Evolutionary conservation across 129 eudicot species (phyloP), one percentile per base, ranked within the genome.

Genomic region (Calendula officinalis): DNA sequence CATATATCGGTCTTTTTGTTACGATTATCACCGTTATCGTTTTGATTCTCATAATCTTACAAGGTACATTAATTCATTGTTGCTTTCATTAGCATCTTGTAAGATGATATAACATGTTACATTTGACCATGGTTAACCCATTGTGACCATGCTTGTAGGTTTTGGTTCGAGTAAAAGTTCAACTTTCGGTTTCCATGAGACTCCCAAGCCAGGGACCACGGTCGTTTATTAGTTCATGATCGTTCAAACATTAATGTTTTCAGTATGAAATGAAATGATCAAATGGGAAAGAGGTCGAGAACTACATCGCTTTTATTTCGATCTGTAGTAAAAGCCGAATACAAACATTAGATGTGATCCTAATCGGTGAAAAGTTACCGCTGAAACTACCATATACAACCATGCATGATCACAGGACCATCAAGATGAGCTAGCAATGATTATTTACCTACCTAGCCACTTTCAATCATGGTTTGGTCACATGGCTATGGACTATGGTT

Each of bases 11-110:
- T 45, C 11, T 86, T 41, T 68, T 76, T 56, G 83, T 88, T 39
- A 53, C 86, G 95, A 54, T 78, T 36, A 58, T 83, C 51, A 83
- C 95, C 1, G 38, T 81, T 62, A 72, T 89, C 48, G 76, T 83
- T 73, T 71, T 78, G 47, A 62, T 81, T 45, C 60, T 89, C 54
- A 71, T 89, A 56, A 9, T 83, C 34, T 70, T 75, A 39, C 95
- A 85, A 83, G 90, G 96, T 89, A 85, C 66, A 16, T 3, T 6
- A n/a, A n/a, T 30, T 38, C 37, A 35, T 13, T 60, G 27, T 17
- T 34, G 15, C 40, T 46, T 43, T 27, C 10, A 13, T 70, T 58
- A 5, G 12, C 67, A 39, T 15, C 36, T 13, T 55, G 17, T 54
- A 68, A 39, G 17, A 68, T 53, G 33, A n/a, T 43, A 35, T n/a